phyloP scores from a whole-genome alignment of 257 asterid genomes.

The Nicotiana tomentosiformis region DNA sequence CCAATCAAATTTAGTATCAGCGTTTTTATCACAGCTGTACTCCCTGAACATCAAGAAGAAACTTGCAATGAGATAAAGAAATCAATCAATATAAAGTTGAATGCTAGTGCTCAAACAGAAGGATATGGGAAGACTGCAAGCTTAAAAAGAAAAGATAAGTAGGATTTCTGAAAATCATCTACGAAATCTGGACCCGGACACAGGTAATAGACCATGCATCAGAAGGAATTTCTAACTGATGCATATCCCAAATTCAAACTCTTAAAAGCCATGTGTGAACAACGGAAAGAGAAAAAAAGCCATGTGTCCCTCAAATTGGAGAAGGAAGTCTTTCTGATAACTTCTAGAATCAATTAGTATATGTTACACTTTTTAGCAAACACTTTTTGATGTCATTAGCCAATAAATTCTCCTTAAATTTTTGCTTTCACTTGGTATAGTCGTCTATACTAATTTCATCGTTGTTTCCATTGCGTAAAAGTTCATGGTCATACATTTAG shows the following conservation, averaged over 20 bases:
- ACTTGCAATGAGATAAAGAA: conserved; percentile 4
- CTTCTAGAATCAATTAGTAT: background rate
- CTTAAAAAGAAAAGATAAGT: background rate
- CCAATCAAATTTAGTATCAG: background rate
- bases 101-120: background rate
- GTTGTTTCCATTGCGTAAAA: no score
- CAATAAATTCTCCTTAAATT: background rate
- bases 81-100: background rate
- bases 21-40: background rate
- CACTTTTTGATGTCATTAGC: background rate
- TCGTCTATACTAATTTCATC: background rate
- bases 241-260: background rate
- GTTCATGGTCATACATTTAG: no score
- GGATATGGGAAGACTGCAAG: background rate
- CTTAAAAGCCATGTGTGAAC: background rate
- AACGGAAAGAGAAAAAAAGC: background rate
- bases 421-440: background rate
- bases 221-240: background rate
- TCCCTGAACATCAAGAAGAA: conserved; percentile 12
- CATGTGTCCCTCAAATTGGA: background rate
- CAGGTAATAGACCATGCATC: background rate
- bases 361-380: background rate
- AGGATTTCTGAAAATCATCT: background rate
- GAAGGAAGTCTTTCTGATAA: background rate
- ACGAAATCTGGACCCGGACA: background rate